Conservation (phyloP, 2,329 filamentous ascomycete genomes). For the Ascochyta viciae-villosae region DNA sequence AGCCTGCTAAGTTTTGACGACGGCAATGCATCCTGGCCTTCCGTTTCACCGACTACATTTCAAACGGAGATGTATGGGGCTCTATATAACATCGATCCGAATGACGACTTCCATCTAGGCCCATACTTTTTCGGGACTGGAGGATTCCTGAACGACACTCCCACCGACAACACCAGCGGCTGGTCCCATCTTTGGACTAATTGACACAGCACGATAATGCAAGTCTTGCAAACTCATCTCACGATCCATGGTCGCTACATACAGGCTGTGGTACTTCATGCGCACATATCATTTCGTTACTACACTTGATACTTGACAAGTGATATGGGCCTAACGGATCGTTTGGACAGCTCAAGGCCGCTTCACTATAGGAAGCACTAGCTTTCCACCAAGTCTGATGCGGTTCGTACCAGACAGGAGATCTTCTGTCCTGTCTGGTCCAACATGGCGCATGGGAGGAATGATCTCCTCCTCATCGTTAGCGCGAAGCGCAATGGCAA, state of each 20-base stretch:
- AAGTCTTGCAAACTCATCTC: not conserved
- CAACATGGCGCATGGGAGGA: not conserved
- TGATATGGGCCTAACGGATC: not conserved
- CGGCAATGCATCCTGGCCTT: not conserved
- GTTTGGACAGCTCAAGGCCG: not conserved
- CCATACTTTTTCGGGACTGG: not conserved
- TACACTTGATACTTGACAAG: not conserved
- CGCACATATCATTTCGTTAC: not conserved
- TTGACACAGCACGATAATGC: not conserved
- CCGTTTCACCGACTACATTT: not conserved
- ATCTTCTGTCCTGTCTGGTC: not conserved
- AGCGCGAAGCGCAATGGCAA: not conserved
- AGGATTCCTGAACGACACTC: not conserved
- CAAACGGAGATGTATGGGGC: constrained; percentile 1
- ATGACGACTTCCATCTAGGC: not conserved
- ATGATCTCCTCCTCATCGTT: not conserved
- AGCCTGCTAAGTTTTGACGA: not conserved
- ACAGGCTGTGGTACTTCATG: not conserved
- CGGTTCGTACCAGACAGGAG: not conserved
- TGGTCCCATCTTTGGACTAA: not conserved
- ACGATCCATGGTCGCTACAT: not conserved
- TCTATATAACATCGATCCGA: not conserved
- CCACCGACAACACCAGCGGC: not conserved
- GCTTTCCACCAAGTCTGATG: not conserved
- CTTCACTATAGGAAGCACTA: not conserved